phyloP scores from a whole-genome alignment of 208 protist genomes.

The Trypanosoma congolense region DNA sequence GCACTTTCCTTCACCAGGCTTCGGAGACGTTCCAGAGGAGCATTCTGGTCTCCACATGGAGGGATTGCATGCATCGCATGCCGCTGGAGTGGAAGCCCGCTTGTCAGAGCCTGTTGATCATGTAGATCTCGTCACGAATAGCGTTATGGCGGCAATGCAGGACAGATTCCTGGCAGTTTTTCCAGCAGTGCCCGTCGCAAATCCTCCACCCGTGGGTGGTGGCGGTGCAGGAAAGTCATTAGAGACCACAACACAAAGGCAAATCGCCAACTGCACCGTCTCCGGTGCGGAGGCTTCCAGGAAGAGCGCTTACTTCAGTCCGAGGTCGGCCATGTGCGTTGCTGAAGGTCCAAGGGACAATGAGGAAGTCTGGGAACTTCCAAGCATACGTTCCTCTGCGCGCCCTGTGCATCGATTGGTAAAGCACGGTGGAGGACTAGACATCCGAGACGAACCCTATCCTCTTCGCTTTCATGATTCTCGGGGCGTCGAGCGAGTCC shows the following conservation, averaged over 20 bases:
- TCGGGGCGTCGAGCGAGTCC: slow-evolving; percentile 7
- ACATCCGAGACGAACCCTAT: too few relatives aligned
- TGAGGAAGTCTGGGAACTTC: too few relatives aligned
- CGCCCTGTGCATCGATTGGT: too few relatives aligned
- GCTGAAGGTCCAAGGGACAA: too few relatives aligned
- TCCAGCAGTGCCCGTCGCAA: background rate
- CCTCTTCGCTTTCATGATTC: slow-evolving; percentile 5
- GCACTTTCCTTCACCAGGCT: background rate
- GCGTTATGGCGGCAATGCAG: background rate
- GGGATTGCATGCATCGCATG: background rate
- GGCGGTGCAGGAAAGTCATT: background rate
- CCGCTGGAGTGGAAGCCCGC: background rate
- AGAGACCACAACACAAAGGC: background rate
- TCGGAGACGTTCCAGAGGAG: background rate
- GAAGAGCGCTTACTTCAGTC: too few relatives aligned
- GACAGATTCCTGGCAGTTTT: background rate
- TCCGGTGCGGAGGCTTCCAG: background rate
- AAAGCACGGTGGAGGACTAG: too few relatives aligned
- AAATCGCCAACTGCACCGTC: background rate
- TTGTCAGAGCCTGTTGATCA: background rate
- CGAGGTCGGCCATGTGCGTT: too few relatives aligned
- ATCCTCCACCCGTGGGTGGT: background rate
- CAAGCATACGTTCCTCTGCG: too few relatives aligned
- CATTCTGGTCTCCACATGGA: background rate
- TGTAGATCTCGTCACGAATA: background rate